Base-by-base conservation (phyloP, 2,329 filamentous ascomycete species). In the Monilinia polystroma region DNA sequence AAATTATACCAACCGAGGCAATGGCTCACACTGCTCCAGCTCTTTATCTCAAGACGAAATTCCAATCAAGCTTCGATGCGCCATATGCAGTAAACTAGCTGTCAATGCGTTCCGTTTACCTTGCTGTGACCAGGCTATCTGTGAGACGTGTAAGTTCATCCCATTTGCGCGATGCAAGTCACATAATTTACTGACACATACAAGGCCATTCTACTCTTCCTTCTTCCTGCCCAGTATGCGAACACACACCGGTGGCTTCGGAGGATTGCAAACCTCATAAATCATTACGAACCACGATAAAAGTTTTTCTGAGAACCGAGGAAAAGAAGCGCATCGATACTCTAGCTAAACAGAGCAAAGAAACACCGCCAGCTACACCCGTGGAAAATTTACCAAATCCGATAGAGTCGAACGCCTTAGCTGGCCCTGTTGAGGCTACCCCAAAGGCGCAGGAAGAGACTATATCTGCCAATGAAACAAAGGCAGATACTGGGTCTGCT, bases 41-140 rank as follows among this genome's bases (percentile, higher is more conserved):
- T 77, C 75, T 43, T 68, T 77, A 38, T 71, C 74, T 38, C 75
- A 76, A 71, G 91, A 94, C 74, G 92, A 95, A 70, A 93, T 97
- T 67, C 95, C 95, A n/a, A 92, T 93, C 75, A 97, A 97, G 83
- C 85, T 99, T 70, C 90, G 93, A 79, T 99, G 95, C 82, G 92
- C 92, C 63, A 91, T 92, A 73, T 99, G 95, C 80, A 95, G 90
- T 80, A 93, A 91, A 78, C 84, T 98, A 67, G 93, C 93, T 41
- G 82, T 96, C 71, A 96, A 97, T 77, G 92, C 94, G 11, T 96
- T 92, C 77, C 91, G 93, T 70, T 83, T 97, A 38, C 92, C 93
- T 1, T 99, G 95, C 80, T 99, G 95, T 78, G 95, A 97, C 76
- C 94, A 96, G 76, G 89, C 91, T 52, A 96, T 98, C 67, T 98